Base-by-base conservation (phyloP, 2,329 filamentous ascomycete genomes). In the Penicillium sp. region DNA sequence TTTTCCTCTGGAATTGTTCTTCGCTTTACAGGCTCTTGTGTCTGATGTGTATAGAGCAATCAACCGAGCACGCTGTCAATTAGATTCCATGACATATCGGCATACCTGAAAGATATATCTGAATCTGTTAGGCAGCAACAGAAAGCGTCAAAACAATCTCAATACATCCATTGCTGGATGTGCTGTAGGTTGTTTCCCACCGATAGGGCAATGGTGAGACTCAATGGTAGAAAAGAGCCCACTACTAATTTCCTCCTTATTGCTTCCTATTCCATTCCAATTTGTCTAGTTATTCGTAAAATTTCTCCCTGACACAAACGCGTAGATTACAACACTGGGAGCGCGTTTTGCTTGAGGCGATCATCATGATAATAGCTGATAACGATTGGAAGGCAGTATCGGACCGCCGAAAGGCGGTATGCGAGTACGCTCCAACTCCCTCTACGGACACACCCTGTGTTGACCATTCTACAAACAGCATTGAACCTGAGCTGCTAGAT, bases 361-460 rank as follows among this genome's bases (percentile, higher is more conserved):
- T 4, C 1, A 6, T 41, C 10, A 9, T 23, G 36, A 49, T 40
- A 26, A 27, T 13, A n/a, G 16, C 36, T 18, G 45, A 49, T 53
- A 48, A 54, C 3, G 40, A 49, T 48, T 39, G n/a, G 13, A 29
- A 10, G 46, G 51, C 51, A 54, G 34, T 54, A 54, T 44, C 46
- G 27, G 27, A 16, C 13, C n/a, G 16, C n/a, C 35, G 4, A 18
- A 34, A 54, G 46, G 51, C 51, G 51, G 51, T 54, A 38, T 26
- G 39, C 5, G 29, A 53, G 14, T 11, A 36, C 38, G 29, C 38
- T 36, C 29, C 45, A 13, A 47, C 38, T 29, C 13, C 11, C 29
- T 42, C 18, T 39, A 30, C 27, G 13, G 32, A 14, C 32, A 14
- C 32, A 3, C 11, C 27, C 29, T 11, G 5, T 19, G 19, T 10